These are phyloP conservation scores for Caloboletus inedulis DNA, from an alignment of 1,284 basidiomycete genomes.

Conservation along the genomic window DNA sequence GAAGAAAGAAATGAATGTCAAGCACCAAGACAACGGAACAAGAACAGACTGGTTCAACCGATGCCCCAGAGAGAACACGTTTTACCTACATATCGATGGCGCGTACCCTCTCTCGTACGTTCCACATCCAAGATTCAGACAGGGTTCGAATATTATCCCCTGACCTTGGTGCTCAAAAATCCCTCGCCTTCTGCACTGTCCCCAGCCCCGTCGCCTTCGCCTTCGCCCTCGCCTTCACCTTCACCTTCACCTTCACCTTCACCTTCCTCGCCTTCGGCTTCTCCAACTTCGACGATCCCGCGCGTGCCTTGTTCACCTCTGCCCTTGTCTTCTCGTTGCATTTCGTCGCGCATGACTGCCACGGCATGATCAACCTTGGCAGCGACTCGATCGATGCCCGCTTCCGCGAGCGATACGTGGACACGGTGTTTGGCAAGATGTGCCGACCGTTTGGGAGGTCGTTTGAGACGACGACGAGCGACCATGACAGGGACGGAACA, in stretches of 20 bases:
- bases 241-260: neutral
- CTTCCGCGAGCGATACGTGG: conserved; percentile 83
- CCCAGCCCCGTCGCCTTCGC: conserved; percentile 34
- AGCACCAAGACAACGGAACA: neutral
- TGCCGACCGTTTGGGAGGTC: conserved; percentile 61
- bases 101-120: neutral
- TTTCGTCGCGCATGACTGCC: conserved; percentile 65
- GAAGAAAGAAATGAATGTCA: neutral
- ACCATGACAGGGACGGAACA: conserved; percentile 92
- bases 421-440: conserved; percentile 62
- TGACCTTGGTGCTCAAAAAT: conserved; percentile 26
- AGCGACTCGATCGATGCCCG: conserved; percentile 78
- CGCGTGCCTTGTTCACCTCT: conserved; percentile 32
- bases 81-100: neutral
- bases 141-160: conserved; percentile 8
- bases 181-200: conserved; percentile 33
- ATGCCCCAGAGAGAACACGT: neutral
- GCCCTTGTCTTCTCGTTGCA: conserved; percentile 59
- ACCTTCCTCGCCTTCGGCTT: conserved; percentile 22
- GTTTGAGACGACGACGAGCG: conserved; percentile 77
- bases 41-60: no score
- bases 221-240: conserved; percentile 24
- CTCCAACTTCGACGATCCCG: conserved; percentile 35
- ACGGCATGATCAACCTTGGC: conserved; percentile 72
- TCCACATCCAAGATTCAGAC: neutral